These are phyloP conservation scores for Datura wrightii DNA, from an alignment of 257 asterid genomes.

Conservation along the genomic window DNA sequence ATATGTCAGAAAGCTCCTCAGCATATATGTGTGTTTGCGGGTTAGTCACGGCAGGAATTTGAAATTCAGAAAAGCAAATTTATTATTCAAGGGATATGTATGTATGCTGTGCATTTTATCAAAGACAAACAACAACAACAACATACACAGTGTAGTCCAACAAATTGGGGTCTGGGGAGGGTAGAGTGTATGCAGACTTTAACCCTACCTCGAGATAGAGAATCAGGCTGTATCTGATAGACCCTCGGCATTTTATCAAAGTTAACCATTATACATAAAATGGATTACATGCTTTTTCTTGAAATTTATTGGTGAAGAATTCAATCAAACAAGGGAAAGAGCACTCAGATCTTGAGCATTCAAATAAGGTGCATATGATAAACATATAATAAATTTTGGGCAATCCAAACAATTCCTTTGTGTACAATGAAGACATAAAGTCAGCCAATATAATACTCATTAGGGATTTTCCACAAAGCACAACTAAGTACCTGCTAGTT, in stretches of 20 bases:
- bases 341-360: neutral
- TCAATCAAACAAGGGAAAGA: neutral
- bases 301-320: neutral
- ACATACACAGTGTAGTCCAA: too few relatives aligned
- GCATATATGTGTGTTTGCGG: neutral
- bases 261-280: neutral
- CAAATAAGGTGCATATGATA: neutral
- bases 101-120: neutral
- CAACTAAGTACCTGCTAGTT: neutral
- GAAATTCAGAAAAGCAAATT: neutral
- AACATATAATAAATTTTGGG: neutral
- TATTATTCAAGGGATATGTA: neutral
- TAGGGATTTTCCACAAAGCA: neutral
- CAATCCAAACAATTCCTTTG: neutral
- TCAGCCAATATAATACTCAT: neutral
- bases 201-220: too few relatives aligned
- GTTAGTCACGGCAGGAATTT: neutral
- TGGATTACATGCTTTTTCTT: neutral
- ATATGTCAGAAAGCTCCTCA: conserved; percentile 13
- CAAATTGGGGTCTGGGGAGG: too few relatives aligned
- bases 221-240: too few relatives aligned
- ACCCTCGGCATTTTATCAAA: neutral
- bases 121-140: neutral
- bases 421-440: neutral
- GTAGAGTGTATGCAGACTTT: too few relatives aligned